These are phyloP conservation scores for Phialophora macrospora DNA, from an alignment of 2,329 filamentous ascomycete genomes.

Conservation along the genomic window DNA sequence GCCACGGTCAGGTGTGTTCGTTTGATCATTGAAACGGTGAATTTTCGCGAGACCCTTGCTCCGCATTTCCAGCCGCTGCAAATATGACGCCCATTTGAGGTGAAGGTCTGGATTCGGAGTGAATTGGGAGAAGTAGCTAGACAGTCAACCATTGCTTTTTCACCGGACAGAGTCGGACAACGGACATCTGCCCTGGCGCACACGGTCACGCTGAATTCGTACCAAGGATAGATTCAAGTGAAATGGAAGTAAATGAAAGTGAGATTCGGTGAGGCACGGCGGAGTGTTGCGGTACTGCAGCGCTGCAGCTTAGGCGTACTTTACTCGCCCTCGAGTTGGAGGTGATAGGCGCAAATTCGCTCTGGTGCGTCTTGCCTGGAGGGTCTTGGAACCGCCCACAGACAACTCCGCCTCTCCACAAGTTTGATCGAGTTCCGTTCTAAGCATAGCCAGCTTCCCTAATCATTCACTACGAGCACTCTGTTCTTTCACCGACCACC, in stretches of 20 bases:
- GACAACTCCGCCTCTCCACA: conserved; percentile 4
- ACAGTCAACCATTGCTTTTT: neutral
- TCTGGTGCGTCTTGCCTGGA: neutral
- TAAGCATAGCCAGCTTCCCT: conserved; percentile 2
- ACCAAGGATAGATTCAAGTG: neutral
- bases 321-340: neutral
- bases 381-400: neutral
- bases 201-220: neutral
- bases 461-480: neutral
- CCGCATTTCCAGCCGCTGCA: neutral
- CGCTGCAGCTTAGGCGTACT: neutral
- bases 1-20: neutral
- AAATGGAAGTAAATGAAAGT: neutral
- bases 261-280: neutral
- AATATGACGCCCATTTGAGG: neutral
- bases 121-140: neutral
- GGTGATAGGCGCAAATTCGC: conserved; percentile 11
- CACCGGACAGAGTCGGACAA: neutral
- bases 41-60: conserved; percentile 3
- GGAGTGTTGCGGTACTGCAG: neutral
- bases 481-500: conserved; percentile 14
- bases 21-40: conserved; percentile 3
- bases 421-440: conserved; percentile 10
- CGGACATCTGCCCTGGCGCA: neutral
- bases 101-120: neutral